Conservation (phyloP, 2,329 filamentous ascomycete species). For the Pezicula carpinea region DNA sequence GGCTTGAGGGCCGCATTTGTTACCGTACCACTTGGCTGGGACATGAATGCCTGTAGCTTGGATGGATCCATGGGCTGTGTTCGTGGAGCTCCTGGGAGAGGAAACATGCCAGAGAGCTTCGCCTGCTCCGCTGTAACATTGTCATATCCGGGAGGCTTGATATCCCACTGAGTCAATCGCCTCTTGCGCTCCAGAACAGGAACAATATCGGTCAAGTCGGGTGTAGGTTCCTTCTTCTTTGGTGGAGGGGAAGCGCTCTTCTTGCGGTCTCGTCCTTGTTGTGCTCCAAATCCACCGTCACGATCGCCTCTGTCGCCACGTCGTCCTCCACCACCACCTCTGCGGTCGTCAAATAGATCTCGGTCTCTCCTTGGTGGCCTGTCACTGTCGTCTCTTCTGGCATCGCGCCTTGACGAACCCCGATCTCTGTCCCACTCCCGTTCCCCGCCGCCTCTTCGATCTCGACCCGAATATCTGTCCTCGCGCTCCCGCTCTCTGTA, state of each 20-base stretch:
- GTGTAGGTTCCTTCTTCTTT: slow-evolving; percentile 92
- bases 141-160: slow-evolving; percentile 97
- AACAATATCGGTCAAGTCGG: slow-evolving; percentile 84
- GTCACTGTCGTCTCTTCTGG: slow-evolving; percentile 64
- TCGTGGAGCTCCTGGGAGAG: slow-evolving; percentile 87
- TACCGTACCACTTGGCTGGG: slow-evolving; percentile 69
- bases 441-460: slow-evolving; percentile 58
- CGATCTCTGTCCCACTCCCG: slow-evolving; percentile 74
- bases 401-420: slow-evolving; percentile 55
- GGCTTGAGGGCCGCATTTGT: slow-evolving; percentile 78
- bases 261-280: slow-evolving; percentile 44
- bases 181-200: slow-evolving; percentile 82
- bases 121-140: slow-evolving; percentile 98
- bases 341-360: slow-evolving; percentile 60
- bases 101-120: slow-evolving; percentile 98
- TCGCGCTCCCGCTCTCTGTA: slow-evolving; percentile 92
- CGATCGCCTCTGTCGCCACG: slow-evolving; percentile 36
- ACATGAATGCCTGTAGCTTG: slow-evolving; percentile 93
- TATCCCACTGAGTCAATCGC: slow-evolving; percentile 97
- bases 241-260: slow-evolving; percentile 72
- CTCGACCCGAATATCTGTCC: slow-evolving; percentile 76
- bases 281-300: slow-evolving; percentile 41
- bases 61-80: slow-evolving; percentile 94
- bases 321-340: slow-evolving; percentile 45
- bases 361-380: slow-evolving; percentile 46